Evolutionary conservation across 2,329 filamentous ascomycete genomes (phyloP), one percentile per base, ranked within the genome.

Genomic region (Venturia oleaginea): DNA sequence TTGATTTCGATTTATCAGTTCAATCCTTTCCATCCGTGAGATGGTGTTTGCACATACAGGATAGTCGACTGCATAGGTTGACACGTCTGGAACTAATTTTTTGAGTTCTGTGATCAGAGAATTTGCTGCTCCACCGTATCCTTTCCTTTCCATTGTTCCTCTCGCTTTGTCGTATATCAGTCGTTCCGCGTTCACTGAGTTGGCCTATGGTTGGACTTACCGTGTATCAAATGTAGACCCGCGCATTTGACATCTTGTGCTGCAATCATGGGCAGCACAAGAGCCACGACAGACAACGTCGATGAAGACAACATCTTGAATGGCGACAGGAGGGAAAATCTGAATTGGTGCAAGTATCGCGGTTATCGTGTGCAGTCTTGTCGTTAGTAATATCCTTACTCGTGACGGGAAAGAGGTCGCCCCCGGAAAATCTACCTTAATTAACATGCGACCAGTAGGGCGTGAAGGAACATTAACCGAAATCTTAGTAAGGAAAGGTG

Each of bases 1-100:
- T 64, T 24, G 10, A 32, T n/a, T 3, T 10, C 19, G 4, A 22
- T 51, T 51, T 6, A 27, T 27, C 46, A 4, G 22, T 27, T 24
- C 6, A 2, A 6, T 27, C 27, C 22, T 27, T 27, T 51, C 22
- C 19, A 17, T 30, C 37, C 19, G 7, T 11, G 24, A 2, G 6
- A 30, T 2, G 27, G 46, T 8, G 22, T 13, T 13, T 15, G 22
- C 22, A 34, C 54, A 3, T 22, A 64, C 64, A 2, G 64, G 64
- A 55, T 65, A 65, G 32, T 65, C 30, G 10, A 64, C 64, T 4
- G 64, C 40, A 37, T 63, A 63, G 5, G 40, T 48, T 15, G 64
- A 57, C 30, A 55, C 38, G 13, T 22, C 64, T 32, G 64, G 64
- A 40, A 65, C 38, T 10, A 65, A 51, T 32, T 55, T 63, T 11